A percentile compares a stretch with the other conserved stretches of the same genome.
These are phyloP conservation scores for Limonium bicolor DNA, from an alignment of 148 eudicot genomes.

Conservation along the genomic window DNA sequence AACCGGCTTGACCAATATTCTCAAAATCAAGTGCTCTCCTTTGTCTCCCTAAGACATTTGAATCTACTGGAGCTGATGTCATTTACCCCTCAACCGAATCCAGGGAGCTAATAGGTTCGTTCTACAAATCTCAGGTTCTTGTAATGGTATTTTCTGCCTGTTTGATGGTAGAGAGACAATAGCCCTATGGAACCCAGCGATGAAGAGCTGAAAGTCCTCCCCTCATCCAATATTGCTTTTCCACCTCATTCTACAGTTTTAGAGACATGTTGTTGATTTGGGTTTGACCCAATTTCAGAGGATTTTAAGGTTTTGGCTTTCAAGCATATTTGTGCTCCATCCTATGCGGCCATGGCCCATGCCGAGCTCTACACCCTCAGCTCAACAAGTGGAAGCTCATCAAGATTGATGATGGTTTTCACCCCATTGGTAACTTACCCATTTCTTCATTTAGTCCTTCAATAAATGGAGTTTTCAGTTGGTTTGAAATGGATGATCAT, in stretches of 20 bases:
- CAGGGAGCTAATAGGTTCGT: constrained; percentile 5
- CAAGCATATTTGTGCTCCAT: constrained; percentile 16
- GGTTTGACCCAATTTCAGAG: constrained; percentile 4
- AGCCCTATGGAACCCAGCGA: constrained; percentile 16
- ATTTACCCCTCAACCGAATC: neutral
- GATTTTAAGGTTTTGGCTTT: constrained; percentile 15
- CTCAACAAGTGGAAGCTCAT: constrained; percentile 8
- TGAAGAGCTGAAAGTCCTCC: constrained; percentile 5
- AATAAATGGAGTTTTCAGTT: constrained; percentile 15
- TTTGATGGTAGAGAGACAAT: constrained; percentile 13
- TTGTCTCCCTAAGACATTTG: constrained; percentile 2
- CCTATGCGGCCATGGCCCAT: constrained; percentile 13
- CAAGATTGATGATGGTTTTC: constrained; percentile 14
- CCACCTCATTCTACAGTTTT: constrained; percentile 8
- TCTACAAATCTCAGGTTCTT: constrained; percentile 12
- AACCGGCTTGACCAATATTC: constrained; percentile 9
- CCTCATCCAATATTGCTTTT: constrained; percentile 5
- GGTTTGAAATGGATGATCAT: constrained; percentile 19
- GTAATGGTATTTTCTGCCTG: constrained; percentile 20
- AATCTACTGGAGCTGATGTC: neutral
- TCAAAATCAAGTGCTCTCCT: constrained; percentile 11
- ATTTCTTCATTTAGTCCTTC: constrained; percentile 8
- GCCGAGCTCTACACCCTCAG: constrained; percentile 12
- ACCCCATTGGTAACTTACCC: constrained; percentile 18
- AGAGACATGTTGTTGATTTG: constrained; percentile 15